phyloP scores from a whole-genome alignment of 805 yeast genomes.

The Candida manassasensis region DNA sequence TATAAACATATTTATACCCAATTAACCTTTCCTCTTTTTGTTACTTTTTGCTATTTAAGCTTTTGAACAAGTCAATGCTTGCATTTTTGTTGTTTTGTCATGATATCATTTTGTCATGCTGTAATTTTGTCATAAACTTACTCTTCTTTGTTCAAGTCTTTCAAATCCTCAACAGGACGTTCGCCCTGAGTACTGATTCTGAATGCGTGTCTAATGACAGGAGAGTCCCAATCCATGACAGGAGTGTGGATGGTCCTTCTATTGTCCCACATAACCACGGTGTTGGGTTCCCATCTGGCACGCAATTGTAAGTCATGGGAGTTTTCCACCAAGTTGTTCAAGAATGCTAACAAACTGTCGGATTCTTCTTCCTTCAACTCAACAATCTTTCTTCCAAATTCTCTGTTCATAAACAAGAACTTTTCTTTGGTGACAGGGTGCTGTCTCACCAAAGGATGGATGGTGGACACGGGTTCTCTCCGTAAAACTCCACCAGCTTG shows the following conservation, averaged over 20 bases:
- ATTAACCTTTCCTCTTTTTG: too few species aligned
- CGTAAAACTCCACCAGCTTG: conserved; percentile 30
- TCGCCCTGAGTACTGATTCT: conserved; percentile 36
- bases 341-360: conserved; percentile 24
- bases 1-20: too few species aligned
- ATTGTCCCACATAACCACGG: conserved; percentile 36
- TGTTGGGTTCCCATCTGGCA: conserved; percentile 33
- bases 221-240: conserved; percentile 31
- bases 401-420: conserved; percentile 27
- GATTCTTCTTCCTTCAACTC: conserved; percentile 35
- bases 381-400: conserved; percentile 30
- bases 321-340: conserved; percentile 28
- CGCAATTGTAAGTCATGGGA: conserved; percentile 34
- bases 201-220: conserved; percentile 32
- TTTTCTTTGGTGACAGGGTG: conserved; percentile 33
- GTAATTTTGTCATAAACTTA: too few species aligned
- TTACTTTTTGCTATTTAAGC: too few species aligned
- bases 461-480: conserved; percentile 28
- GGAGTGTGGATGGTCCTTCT: conserved; percentile 32
- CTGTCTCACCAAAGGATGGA: conserved; percentile 32
- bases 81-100: too few species aligned
- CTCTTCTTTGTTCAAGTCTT: conserved; percentile 20
- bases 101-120: too few species aligned
- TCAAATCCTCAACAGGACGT: conserved; percentile 31
- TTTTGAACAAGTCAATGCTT: too few species aligned